A percentile compares a stretch with the other conserved stretches of the same genome.
These are phyloP conservation scores for Gonium pectorale DNA, from an alignment of 139 green algal genomes.

Conservation along the genomic window DNA sequence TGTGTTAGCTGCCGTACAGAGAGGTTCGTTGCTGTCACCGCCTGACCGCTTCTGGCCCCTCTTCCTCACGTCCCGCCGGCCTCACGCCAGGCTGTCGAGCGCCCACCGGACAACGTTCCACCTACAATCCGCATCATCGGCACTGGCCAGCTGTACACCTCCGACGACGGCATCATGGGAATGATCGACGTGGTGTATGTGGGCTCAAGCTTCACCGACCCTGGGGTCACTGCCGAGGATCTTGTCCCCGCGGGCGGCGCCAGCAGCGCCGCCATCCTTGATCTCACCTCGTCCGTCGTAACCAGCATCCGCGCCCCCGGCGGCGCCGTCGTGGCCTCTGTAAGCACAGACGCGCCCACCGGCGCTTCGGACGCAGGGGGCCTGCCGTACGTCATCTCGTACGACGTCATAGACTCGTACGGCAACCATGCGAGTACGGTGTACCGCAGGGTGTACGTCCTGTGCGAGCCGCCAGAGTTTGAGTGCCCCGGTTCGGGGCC, in stretches of 20 bases:
- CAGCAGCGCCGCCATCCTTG: neutral
- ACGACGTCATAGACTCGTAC: neutral
- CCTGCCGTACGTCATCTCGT: conserved; percentile 7
- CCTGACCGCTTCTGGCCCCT: too few species aligned
- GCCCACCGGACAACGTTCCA: too few species aligned
- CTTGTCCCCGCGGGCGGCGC: neutral
- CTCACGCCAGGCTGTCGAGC: too few species aligned
- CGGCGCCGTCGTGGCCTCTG: neutral
- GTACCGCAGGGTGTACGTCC: conserved; percentile 8
- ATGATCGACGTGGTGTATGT: neutral
- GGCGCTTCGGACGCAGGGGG: neutral
- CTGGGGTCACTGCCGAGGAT: neutral
- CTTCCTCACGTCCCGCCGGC: too few species aligned
- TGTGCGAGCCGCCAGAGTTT: neutral
- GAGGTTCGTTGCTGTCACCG: too few species aligned
- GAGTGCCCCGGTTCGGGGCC: neutral
- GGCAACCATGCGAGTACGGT: neutral
- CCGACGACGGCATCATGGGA: neutral
- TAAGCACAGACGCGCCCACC: neutral
- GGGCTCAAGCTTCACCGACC: neutral
- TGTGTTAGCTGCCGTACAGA: neutral
- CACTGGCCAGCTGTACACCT: too few species aligned
- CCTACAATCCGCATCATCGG: too few species aligned
- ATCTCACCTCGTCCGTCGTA: neutral
- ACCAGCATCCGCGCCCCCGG: neutral